These are phyloP conservation scores for Monilinia polystroma DNA, from an alignment of 2,329 filamentous ascomycete species.

Conservation along the genomic window DNA sequence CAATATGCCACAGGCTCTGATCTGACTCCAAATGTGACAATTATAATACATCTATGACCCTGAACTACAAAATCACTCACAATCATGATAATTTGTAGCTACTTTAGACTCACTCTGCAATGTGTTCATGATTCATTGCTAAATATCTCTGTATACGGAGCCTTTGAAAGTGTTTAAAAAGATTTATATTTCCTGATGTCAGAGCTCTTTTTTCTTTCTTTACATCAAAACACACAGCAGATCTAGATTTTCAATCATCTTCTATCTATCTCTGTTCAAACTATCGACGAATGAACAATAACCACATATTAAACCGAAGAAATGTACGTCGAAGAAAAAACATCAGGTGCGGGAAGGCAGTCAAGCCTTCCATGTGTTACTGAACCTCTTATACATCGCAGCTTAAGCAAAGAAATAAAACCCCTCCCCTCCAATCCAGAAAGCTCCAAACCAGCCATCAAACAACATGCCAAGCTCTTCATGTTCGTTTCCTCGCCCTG, in stretches of 20 bases:
- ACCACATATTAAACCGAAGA: not conserved
- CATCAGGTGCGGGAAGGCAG: too few species aligned
- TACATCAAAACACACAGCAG: not conserved
- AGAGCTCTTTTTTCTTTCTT: not conserved
- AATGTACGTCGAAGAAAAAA: not conserved
- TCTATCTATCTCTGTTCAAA: too few species aligned
- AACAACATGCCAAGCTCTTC: too few species aligned
- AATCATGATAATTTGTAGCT: not conserved
- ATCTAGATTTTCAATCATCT: too few species aligned
- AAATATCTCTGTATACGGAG: not conserved
- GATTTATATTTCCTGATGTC: not conserved
- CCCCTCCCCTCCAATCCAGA: too few species aligned
- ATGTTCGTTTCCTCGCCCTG: too few species aligned
- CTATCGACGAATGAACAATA: not conserved
- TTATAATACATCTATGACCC: not conserved
- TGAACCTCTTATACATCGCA: too few species aligned
- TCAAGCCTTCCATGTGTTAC: too few species aligned
- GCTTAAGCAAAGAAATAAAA: too few species aligned
- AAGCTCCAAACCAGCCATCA: too few species aligned
- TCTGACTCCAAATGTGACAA: not conserved
- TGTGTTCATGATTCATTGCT: not conserved
- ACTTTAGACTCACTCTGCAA: too few species aligned
- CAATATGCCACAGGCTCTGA: not conserved
- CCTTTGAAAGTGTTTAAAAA: not conserved
- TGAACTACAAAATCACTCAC: not conserved